These are phyloP conservation scores for Uronychia binucleata DNA, from an alignment of 73 alveolate genomes.

Conservation along the genomic window DNA sequence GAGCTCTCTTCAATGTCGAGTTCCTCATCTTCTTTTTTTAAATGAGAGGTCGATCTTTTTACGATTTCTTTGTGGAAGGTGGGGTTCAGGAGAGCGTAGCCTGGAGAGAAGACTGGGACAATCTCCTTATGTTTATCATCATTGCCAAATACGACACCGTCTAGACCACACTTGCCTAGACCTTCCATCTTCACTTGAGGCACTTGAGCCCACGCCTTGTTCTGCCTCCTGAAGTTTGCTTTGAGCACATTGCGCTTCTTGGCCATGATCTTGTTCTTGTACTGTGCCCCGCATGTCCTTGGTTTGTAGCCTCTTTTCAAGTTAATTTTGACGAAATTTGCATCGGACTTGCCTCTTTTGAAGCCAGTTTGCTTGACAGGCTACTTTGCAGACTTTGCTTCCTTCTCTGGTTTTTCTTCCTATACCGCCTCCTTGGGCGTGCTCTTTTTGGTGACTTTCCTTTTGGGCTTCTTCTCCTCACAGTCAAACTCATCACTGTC, in stretches of 20 bases:
- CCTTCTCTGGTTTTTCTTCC: conserved; percentile 6
- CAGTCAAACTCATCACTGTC: neutral
- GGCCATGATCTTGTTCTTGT: conserved; percentile 41
- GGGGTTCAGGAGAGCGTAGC: neutral
- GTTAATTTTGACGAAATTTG: conserved; percentile 37
- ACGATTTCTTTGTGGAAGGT: neutral
- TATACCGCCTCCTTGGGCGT: no score
- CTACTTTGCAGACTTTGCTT: no score
- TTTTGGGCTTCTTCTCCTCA: neutral
- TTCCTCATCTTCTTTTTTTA: neutral
- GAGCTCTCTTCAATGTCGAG: neutral
- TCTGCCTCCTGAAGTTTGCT: conserved; percentile 11
- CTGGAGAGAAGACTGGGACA: neutral
- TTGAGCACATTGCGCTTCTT: conserved; percentile 34
- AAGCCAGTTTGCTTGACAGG: no score
- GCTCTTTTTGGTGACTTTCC: no score
- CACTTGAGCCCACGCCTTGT: neutral
- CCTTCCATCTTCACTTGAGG: neutral
- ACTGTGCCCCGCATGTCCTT: conserved; percentile 29
- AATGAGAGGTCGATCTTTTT: neutral
- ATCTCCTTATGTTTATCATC: neutral
- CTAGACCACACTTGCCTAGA: neutral
- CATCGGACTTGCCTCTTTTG: neutral
- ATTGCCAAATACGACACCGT: neutral
- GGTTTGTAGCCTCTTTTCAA: conserved; percentile 27